A percentile compares a stretch with the other conserved stretches of the same genome.
These are phyloP conservation scores for Sporothrix protearum DNA, from an alignment of 2,329 filamentous ascomycete species.

Conservation along the genomic window DNA sequence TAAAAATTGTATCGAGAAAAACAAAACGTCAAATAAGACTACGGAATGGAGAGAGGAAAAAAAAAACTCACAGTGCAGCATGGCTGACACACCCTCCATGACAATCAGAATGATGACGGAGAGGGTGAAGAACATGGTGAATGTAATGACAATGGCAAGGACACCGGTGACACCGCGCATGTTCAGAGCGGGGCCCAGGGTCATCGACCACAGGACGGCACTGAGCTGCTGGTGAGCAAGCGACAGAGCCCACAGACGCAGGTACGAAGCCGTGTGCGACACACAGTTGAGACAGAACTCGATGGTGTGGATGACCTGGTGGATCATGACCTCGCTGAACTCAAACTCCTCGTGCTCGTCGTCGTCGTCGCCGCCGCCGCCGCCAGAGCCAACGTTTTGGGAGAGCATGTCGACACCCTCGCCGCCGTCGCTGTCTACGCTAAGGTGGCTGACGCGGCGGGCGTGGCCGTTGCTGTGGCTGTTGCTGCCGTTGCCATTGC, in stretches of 20 bases:
- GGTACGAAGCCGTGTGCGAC: constrained; percentile 96
- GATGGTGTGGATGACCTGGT: constrained; percentile 98
- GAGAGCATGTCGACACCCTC: constrained; percentile 86
- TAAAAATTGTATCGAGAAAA: no score
- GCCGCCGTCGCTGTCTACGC: constrained; percentile 58
- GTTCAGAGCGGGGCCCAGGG: constrained; percentile 71
- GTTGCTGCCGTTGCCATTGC: constrained; percentile 60
- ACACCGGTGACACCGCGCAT: constrained; percentile 66
- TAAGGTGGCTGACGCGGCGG: constrained; percentile 43
- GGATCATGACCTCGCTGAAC: constrained; percentile 96
- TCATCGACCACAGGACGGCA: constrained; percentile 96
- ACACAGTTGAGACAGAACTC: constrained; percentile 99
- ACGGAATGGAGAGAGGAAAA: no score
- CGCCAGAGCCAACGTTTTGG: constrained; percentile 58
- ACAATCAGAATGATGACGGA: constrained; percentile 67
- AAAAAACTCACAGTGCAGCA: constrained; percentile 63
- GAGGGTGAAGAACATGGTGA: constrained; percentile 89
- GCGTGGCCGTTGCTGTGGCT: constrained; percentile 59
- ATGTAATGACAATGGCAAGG: constrained; percentile 75
- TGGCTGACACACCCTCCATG: constrained; percentile 95
- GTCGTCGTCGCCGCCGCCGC: constrained; percentile 39
- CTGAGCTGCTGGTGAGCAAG: constrained; percentile 96
- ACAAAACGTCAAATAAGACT: not conserved
- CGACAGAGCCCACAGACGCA: constrained; percentile 95
- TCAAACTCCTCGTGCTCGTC: constrained; percentile 96